phyloP scores from a whole-genome alignment of 2,329 filamentous ascomycete genomes.

The Cadophora gregata region DNA sequence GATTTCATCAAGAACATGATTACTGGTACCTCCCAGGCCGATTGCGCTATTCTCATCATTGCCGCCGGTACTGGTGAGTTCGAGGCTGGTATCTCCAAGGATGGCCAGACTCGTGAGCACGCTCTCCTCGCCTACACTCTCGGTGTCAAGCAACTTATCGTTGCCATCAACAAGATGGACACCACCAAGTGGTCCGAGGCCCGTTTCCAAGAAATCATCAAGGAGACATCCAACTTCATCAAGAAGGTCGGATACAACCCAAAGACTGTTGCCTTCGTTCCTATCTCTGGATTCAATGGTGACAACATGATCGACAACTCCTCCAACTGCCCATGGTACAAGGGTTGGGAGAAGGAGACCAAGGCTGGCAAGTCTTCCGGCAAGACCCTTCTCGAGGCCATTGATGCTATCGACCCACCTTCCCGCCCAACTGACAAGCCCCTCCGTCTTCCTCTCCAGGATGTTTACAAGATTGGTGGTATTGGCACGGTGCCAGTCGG shows the following conservation, averaged over 20 bases:
- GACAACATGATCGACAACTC: slow-evolving; percentile 98
- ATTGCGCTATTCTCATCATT: slow-evolving; percentile 99
- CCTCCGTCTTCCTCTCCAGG: slow-evolving; percentile 99
- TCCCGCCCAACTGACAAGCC: slow-evolving; percentile 97
- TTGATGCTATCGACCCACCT: slow-evolving; percentile 93
- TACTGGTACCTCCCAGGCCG: slow-evolving; percentile 99
- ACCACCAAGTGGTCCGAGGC: slow-evolving; percentile 97
- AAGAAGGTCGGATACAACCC: slow-evolving; percentile 99
- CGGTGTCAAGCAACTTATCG: slow-evolving; percentile 99
- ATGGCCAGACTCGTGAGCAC: slow-evolving; percentile 99
- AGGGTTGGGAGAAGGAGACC: slow-evolving; percentile 99
- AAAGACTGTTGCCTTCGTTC: slow-evolving; percentile 97
- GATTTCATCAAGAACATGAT: slow-evolving; percentile 99
- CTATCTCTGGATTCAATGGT: slow-evolving; percentile 99
- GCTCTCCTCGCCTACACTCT: slow-evolving; percentile 99
- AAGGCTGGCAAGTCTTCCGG: slow-evolving; percentile 84
- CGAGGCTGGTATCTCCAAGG: slow-evolving; percentile 99
- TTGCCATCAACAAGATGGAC: slow-evolving; percentile 99
- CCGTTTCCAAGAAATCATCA: slow-evolving; percentile 98
- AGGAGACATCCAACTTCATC: slow-evolving; percentile 99
- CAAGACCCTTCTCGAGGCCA: slow-evolving; percentile 99
- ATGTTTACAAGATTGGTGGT: slow-evolving; percentile 99
- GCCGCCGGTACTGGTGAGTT: slow-evolving; percentile 99
- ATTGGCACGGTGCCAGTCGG: slow-evolving; percentile 99
- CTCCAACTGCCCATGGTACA: slow-evolving; percentile 99